These are phyloP conservation scores for Cystobasidiaceae sp. DNA, from an alignment of 1,284 basidiomycete species.

Conservation along the genomic window DNA sequence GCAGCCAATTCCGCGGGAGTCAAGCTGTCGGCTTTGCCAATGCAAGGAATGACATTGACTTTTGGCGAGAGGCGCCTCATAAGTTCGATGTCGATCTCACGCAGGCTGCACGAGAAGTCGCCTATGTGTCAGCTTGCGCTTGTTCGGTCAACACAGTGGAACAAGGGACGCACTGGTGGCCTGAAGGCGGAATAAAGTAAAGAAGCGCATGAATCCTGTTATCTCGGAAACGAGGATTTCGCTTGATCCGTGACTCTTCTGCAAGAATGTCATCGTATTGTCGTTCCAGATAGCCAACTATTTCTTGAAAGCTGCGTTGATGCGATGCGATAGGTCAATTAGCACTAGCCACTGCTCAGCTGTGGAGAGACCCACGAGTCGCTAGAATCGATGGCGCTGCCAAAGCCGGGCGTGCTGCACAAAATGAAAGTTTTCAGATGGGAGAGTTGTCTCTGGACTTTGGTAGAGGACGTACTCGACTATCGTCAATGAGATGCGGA, in stretches of 20 bases:
- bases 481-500: conserved; percentile 94
- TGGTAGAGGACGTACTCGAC: conserved; percentile 57
- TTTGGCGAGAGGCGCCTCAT: conserved; percentile 94
- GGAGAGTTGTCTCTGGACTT: neutral
- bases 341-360: neutral
- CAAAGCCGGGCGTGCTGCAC: conserved; percentile 79
- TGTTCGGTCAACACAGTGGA: neutral
- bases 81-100: conserved; percentile 98
- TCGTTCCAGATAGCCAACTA: conserved; percentile 92
- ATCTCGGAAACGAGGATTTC: conserved; percentile 98
- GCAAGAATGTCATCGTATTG: conserved; percentile 99
- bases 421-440: neutral
- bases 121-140: neutral
- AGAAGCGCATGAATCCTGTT: conserved; percentile 88
- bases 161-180: conserved; percentile 59
- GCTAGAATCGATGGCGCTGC: conserved; percentile 28
- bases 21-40: conserved; percentile 94
- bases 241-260: conserved; percentile 98
- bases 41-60: conserved; percentile 98
- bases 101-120: conserved; percentile 57
- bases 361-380: conserved; percentile 13
- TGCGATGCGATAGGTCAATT: neutral
- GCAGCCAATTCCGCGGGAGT: conserved; percentile 83
- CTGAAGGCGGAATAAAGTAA: conserved; percentile 95
- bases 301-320: conserved; percentile 79